Base-by-base conservation (phyloP, 768 basidiomycete species). In the Hericium alpestre region DNA sequence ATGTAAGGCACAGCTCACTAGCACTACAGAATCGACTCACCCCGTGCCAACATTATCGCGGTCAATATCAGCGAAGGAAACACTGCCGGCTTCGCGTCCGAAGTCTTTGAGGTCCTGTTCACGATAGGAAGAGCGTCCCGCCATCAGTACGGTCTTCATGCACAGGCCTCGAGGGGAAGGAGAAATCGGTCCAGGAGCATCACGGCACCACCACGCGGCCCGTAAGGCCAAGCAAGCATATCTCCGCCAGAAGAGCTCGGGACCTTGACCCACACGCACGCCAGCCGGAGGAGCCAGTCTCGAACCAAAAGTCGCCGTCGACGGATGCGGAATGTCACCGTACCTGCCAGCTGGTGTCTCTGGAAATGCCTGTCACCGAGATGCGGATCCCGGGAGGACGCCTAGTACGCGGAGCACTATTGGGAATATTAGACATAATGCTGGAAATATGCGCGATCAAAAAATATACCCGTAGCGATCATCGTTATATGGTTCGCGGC, bases 261-360 rank as follows among this genome's bases (percentile, higher is more conserved):
- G 13, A 43, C 15, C 41, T 18, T 43, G 41, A 43, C 41, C 41
- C 15, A 18, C 41, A 32, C 32, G 32, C 16, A 43, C 41, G 41
- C 15, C 16, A 43, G 41, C 43, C 43, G 20, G 43, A 46, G 18
- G 43, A 18, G 7, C 20, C 32, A 12, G 25, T 46, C 46, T 37
- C 9, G 38, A 13, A 23, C 52, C 38, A 46, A 38, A 13, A 37
- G 25, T 16, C 22, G n/a, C 16, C 22, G 16, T 20, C 27, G 54
- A 38, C 51, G 57, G 53, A 61, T 50, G 56, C 60, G 63, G 62
- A 65, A 65, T 64, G 11, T 67, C 69, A 66, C 70, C 88, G 75
- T 84, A 98, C 94, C 93, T 98, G 94, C 94, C 94, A 98, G 72
- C 93, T 96, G 49, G 93, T 95, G 69, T 94, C 90, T 68, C 88